Evolutionary conservation across 352 stramenopile species (phyloP).

Genomic region (Phytophthora pistaciae): DNA sequence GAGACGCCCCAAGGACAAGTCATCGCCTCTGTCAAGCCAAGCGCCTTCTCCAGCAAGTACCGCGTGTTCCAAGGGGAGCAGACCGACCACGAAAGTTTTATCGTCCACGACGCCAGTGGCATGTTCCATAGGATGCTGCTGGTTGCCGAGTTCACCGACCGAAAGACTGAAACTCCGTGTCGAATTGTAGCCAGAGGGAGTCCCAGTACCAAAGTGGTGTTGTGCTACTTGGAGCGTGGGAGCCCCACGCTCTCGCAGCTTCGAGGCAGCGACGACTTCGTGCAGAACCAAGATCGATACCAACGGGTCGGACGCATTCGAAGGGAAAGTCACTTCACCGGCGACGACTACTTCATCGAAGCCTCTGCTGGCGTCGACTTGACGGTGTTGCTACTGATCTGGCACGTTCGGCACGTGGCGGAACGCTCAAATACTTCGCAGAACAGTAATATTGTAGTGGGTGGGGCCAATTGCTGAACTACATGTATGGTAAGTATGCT

Average conservation of each 20-base stretch:
- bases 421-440: not conserved
- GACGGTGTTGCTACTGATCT: not conserved
- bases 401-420: not conserved
- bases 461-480: too few relatives aligned
- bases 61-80: not conserved
- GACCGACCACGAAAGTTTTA: not conserved
- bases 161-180: not conserved
- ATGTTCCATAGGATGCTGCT: not conserved
- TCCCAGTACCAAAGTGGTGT: not conserved
- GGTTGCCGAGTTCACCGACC: slow-evolving; percentile 1
- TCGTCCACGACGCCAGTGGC: not conserved
- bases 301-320: not conserved
- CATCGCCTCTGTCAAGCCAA: not conserved
- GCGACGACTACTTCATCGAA: not conserved
- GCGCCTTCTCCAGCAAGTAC: not conserved
- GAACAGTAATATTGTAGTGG: too few relatives aligned
- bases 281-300: not conserved
- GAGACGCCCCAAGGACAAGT: not conserved
- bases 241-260: not conserved
- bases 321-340: not conserved
- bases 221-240: not conserved
- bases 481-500: too few relatives aligned
- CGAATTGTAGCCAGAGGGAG: not conserved
- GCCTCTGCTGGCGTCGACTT: not conserved
- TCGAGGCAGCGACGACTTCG: not conserved